These are phyloP conservation scores for Metarhizium guizhouense DNA, from an alignment of 2,329 filamentous ascomycete genomes.

Conservation along the genomic window DNA sequence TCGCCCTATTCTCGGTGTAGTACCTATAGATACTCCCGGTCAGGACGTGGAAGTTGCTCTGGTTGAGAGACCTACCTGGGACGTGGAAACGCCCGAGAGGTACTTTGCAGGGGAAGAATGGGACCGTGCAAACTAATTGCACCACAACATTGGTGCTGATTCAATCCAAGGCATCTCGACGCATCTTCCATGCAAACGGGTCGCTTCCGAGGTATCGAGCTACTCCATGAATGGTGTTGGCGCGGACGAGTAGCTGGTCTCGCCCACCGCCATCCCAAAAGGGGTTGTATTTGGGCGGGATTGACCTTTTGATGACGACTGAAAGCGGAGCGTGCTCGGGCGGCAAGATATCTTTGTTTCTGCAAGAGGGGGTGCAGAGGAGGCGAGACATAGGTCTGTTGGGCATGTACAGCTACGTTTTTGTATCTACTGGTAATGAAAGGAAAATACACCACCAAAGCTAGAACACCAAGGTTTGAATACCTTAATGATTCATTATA, in stretches of 20 bases:
- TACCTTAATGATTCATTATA: not conserved
- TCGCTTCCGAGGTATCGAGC: not conserved
- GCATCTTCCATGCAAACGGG: not conserved
- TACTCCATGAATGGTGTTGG: not conserved
- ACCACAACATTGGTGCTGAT: not conserved
- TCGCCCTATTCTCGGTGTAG: conserved; percentile 75
- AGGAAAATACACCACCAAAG: not conserved
- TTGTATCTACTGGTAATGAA: not conserved
- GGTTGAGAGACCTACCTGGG: conserved; percentile 79
- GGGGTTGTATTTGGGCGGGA: not conserved
- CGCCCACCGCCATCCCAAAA: not conserved
- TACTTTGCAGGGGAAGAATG: conserved; percentile 53
- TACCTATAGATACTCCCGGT: conserved; percentile 33
- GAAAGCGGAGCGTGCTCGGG: not conserved
- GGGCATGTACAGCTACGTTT: not conserved
- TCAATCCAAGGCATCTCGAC: not conserved
- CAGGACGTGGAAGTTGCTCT: conserved; percentile 68
- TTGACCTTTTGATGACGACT: not conserved
- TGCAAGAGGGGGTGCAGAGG: not conserved
- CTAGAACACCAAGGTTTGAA: not conserved
- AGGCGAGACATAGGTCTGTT: not conserved
- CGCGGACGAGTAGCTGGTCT: not conserved
- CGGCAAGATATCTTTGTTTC: not conserved
- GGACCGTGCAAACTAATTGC: conserved; percentile 25
- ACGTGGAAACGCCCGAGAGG: conserved; percentile 65